These are phyloP conservation scores for Aspergillus sp. DNA, from an alignment of 2,329 filamentous ascomycete genomes.

Conservation along the genomic window DNA sequence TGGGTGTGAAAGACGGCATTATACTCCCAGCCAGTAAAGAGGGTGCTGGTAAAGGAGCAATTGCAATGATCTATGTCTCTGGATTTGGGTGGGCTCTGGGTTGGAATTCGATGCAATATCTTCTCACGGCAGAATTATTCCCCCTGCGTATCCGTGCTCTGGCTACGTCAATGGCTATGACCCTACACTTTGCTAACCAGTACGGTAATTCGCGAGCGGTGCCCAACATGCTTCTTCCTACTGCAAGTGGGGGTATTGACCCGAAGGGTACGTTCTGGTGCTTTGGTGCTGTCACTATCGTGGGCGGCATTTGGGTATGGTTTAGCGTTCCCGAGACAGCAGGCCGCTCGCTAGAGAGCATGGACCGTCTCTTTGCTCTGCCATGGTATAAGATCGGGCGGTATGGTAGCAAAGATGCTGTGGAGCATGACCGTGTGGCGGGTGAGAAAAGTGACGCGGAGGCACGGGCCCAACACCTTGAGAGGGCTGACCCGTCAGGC, in stretches of 20 bases:
- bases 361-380: slow-evolving; percentile 70
- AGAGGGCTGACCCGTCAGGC: no score
- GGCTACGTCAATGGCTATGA: slow-evolving; percentile 72
- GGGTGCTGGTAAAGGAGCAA: slow-evolving; percentile 60
- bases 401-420: slow-evolving; percentile 32
- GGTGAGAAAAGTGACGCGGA: no score
- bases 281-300: slow-evolving; percentile 66
- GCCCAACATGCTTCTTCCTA: slow-evolving; percentile 67
- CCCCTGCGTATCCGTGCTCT: slow-evolving; percentile 71
- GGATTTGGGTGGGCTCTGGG: slow-evolving; percentile 69
- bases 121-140: slow-evolving; percentile 76
- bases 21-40: slow-evolving; percentile 51
- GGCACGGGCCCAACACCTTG: no score
- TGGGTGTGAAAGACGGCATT: slow-evolving; percentile 51
- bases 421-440: no score
- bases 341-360: slow-evolving; percentile 57
- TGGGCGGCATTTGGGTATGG: slow-evolving; percentile 64
- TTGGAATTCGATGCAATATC: slow-evolving; percentile 77
- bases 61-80: slow-evolving; percentile 71
- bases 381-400: slow-evolving; percentile 73
- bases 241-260: slow-evolving; percentile 40
- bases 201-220: slow-evolving; percentile 76
- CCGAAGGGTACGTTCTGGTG: slow-evolving; percentile 73
- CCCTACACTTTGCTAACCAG: slow-evolving; percentile 75
- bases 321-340: slow-evolving; percentile 66